Conservation (phyloP, 176 grass and related monocot species). For the Aegilops sharonensis region DNA sequence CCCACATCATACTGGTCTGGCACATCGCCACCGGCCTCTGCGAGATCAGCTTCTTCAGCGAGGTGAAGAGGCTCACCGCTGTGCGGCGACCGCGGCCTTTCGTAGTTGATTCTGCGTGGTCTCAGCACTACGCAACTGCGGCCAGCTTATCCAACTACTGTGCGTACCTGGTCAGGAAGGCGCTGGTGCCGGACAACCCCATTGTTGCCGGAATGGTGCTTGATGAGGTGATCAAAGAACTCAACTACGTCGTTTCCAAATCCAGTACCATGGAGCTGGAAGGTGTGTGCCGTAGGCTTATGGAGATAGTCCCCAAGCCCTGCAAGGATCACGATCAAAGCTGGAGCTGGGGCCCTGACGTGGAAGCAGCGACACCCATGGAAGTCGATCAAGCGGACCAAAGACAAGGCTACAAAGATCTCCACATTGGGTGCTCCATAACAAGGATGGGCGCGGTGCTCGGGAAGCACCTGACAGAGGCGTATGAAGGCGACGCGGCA, state of each 20-base stretch:
- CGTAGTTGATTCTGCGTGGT: neutral
- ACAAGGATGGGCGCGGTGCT: neutral
- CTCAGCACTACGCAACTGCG: neutral
- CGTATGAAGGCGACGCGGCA: neutral
- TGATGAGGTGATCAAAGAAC: neutral
- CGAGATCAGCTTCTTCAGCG: neutral
- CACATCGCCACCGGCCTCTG: conserved; percentile 33
- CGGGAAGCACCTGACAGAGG: neutral
- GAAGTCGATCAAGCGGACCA: neutral
- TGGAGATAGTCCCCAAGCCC: neutral
- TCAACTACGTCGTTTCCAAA: neutral
- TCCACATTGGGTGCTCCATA: neutral
- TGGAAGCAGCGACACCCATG: neutral
- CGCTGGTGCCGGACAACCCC: neutral
- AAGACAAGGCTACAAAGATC: neutral
- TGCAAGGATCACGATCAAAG: neutral
- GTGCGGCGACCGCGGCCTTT: neutral
- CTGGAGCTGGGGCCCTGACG: neutral
- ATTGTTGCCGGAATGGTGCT: neutral
- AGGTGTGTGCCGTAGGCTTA: neutral
- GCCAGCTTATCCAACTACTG: conserved; percentile 35
- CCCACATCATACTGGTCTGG: conserved; percentile 27
- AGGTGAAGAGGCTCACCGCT: neutral
- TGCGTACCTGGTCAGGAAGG: neutral
- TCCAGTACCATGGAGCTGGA: neutral